Conservation (phyloP, 208 protist genomes). For the Acanthamoeba divionensis region DNA sequence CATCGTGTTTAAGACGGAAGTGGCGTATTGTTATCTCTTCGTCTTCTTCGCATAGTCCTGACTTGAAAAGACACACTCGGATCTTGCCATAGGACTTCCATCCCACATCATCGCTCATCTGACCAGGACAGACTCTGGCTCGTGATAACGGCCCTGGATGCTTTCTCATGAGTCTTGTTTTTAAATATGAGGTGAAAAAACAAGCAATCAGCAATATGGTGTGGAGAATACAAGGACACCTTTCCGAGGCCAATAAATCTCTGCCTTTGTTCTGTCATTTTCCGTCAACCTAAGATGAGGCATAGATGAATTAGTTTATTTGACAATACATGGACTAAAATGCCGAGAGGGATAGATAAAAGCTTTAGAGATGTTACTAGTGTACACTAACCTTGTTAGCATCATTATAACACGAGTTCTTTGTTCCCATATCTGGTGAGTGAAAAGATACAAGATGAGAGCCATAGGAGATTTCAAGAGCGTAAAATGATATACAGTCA, state of each 20-base stretch:
- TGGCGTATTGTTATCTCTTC: background rate
- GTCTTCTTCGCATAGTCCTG: background rate
- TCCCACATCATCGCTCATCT: background rate
- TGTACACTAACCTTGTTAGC: background rate
- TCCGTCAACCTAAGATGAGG: background rate
- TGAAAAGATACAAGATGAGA: too few relatives aligned
- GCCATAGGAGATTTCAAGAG: too few relatives aligned
- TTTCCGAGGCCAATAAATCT: slow-evolving; percentile 22
- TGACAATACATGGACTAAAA: background rate
- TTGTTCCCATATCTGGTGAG: slow-evolving; percentile 46
- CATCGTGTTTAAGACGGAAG: slow-evolving; percentile 11
- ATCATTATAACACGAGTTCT: slow-evolving; percentile 24
- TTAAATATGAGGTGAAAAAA: background rate
- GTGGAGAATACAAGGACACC: background rate
- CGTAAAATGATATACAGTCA: too few relatives aligned
- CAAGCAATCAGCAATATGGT: background rate
- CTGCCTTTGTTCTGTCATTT: slow-evolving; percentile 27
- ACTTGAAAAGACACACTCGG: background rate
- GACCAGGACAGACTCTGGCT: too few relatives aligned
- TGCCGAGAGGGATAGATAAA: too few relatives aligned
- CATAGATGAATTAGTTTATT: background rate
- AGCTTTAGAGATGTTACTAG: background rate
- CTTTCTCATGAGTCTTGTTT: background rate
- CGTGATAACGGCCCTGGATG: background rate
- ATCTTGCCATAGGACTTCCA: slow-evolving; percentile 46